phyloP scores from a whole-genome alignment of 2,329 filamentous ascomycete species.

The Lecanicillium sp. region DNA sequence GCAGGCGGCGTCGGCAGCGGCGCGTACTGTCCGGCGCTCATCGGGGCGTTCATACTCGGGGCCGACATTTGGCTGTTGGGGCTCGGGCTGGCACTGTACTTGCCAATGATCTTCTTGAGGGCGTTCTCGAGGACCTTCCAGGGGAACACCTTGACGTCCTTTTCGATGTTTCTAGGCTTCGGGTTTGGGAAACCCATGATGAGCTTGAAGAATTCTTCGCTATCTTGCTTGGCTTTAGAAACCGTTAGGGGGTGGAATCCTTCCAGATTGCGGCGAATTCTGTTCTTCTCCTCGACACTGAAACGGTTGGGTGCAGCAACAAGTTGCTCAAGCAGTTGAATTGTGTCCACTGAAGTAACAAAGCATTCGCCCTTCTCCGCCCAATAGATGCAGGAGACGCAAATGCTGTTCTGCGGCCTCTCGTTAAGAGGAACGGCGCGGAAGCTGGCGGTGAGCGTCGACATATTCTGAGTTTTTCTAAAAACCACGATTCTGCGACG shows the following conservation, averaged over 20 bases:
- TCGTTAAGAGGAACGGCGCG: constrained; percentile 72
- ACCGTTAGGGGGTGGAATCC: constrained; percentile 90
- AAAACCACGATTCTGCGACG: constrained; percentile 86
- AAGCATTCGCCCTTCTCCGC: constrained; percentile 84
- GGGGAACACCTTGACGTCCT: constrained; percentile 97
- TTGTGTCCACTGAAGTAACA: constrained; percentile 95
- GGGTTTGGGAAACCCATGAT: constrained; percentile 97
- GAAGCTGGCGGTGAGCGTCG: constrained; percentile 75
- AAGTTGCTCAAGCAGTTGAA: constrained; percentile 86
- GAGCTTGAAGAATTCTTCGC: constrained; percentile 96
- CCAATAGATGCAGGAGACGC: constrained; percentile 98
- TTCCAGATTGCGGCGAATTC: constrained; percentile 91
- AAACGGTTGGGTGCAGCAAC: constrained; percentile 72
- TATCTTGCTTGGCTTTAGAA: constrained; percentile 86
- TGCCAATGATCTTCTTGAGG: constrained; percentile 96
- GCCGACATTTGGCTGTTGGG: constrained; percentile 34
- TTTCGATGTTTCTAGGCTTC: constrained; percentile 96
- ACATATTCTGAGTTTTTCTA: constrained; percentile 72
- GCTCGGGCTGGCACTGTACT: constrained; percentile 63
- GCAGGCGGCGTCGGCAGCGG: constrained; percentile 42
- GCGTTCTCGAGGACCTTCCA: constrained; percentile 87
- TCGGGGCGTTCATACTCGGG: constrained; percentile 36
- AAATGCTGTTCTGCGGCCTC: constrained; percentile 76
- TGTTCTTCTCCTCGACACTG: constrained; percentile 96
- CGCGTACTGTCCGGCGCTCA: constrained; percentile 34